Conservation (phyloP, 208 protist genomes). For the Leishmania turanica region DNA sequence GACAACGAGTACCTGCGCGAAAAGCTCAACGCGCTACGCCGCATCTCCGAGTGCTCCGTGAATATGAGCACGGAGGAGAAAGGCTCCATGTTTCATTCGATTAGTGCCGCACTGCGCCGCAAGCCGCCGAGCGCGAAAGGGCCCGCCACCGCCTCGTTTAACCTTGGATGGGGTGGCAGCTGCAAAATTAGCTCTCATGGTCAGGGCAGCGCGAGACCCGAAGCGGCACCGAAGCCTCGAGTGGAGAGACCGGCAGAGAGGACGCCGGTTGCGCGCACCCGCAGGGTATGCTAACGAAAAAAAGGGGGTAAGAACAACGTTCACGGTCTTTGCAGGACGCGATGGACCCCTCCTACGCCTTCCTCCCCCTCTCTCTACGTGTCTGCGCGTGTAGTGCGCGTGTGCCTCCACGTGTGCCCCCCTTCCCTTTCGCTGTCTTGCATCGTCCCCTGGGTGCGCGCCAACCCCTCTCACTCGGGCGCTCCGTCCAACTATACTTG, state of each 20-base stretch:
- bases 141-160: too few relatives aligned
- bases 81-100: slow-evolving; percentile 22
- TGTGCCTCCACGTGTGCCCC: background rate
- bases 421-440: background rate
- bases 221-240: background rate
- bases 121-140: background rate
- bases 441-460: background rate
- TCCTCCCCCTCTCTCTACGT: background rate
- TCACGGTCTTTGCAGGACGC: background rate
- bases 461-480: background rate
- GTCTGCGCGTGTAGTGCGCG: background rate
- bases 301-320: background rate
- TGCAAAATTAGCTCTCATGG: background rate
- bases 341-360: background rate
- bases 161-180: background rate
- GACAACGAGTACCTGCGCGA: slow-evolving; percentile 32
- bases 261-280: background rate
- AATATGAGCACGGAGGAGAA: slow-evolving; percentile 31
- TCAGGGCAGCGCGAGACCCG: background rate
- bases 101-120: slow-evolving; percentile 27
- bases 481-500: background rate
- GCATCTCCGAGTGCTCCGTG: slow-evolving; percentile 31
- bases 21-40: slow-evolving; percentile 27
- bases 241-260: background rate
- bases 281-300: background rate